Percentiles rank a stretch among this genome's conserved stretches.
Conservation (phyloP, 148 eudicot species). For the Rhododendron henanense region DNA sequence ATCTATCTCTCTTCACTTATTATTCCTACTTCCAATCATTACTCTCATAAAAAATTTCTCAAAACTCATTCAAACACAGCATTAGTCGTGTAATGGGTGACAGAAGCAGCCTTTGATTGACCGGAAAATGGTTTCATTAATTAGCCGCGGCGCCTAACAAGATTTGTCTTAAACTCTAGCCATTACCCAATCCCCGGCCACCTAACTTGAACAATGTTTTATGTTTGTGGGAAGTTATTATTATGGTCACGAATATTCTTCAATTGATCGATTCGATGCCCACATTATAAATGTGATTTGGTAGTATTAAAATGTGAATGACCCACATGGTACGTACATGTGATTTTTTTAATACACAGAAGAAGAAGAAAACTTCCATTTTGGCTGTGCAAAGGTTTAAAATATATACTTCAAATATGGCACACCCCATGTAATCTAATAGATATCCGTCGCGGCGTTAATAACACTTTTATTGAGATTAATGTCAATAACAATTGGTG, state of each 20-base stretch:
- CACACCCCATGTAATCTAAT: too few relatives aligned
- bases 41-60: too few relatives aligned
- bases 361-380: not conserved
- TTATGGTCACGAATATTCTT: not conserved
- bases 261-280: not conserved
- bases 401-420: not conserved
- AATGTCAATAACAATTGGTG: too few relatives aligned
- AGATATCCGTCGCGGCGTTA: too few relatives aligned
- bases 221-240: not conserved
- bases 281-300: not conserved
- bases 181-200: not conserved
- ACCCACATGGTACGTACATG: not conserved
- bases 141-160: constrained; percentile 9
- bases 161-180: not conserved
- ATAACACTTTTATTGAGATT: too few relatives aligned
- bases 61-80: too few relatives aligned
- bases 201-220: not conserved
- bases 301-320: not conserved
- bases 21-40: too few relatives aligned
- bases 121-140: not conserved
- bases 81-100: not conserved
- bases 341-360: not conserved
- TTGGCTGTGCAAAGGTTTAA: not conserved
- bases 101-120: not conserved
- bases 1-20: too few relatives aligned